Base-by-base conservation (phyloP, 73 alveolate genomes). In the Paramecium primaurelia region DNA sequence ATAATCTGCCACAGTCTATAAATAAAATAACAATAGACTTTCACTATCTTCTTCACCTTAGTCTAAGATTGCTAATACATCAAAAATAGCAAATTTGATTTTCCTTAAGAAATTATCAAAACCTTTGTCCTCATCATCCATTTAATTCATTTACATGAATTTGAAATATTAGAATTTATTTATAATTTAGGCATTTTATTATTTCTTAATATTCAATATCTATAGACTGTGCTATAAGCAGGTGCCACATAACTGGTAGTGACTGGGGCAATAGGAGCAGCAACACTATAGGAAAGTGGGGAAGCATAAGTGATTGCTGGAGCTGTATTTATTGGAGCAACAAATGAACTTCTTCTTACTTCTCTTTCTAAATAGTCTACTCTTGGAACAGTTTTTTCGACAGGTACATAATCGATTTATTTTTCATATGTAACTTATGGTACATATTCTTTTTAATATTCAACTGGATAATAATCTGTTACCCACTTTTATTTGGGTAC, bases 401-500 rank as follows among this genome's bases (percentile, higher is more conserved):
- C 88, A 18, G 94, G 94, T 30, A 68, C 91, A 59, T 89, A 89
- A 34, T 89, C 94, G 10, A 89, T 51, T 20, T 89, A 89, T 49
- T 83, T 89, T 59, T 89, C 94, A 36, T 71, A 44, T 58, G 86
- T 58, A 26, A 89, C 94, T 73, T 89, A 83, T 26, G 94, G 94
- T 10, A 71, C 18, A 28, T 89, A 89, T 51, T 89, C 94, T 36
- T 77, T 89, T 54, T 89, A 42, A 16, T 89, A 89, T 71, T 89
- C 94, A 11, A 89, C 94, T 40, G 94, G 92, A 44, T 89, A 89
- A 84, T 89, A 89, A n/a, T 89, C 94, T 42, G 94, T 89, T 42
- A 89, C 94, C 94, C 88, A 71, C 38, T 89, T 89, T 89, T 89
- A 59, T 83, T 89, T 89, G 40, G 94, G 94, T 22, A 89, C 94